Evolutionary conservation across 805 yeast genomes (phyloP), one percentile per base, ranked within the genome.

Genomic region (Candida peoriensis): DNA sequence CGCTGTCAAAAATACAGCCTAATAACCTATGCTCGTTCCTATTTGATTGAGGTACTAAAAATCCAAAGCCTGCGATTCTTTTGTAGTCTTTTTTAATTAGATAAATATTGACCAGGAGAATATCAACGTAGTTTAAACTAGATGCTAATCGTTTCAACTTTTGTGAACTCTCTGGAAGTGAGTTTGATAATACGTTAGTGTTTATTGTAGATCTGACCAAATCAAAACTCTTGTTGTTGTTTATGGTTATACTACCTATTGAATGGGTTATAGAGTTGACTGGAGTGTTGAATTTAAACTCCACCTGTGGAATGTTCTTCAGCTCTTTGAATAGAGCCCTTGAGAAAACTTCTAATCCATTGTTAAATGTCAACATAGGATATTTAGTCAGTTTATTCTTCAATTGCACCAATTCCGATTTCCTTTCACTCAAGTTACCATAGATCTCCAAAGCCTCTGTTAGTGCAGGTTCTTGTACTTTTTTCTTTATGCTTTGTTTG

Each of bases 1-100:
- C 87, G 2, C 96, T 85, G 57, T 90, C 97, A 60, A 81, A 90
- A 14, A 93, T 87, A 6, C 87, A 86, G 3, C 98, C 98, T 20
- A 90, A 63, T 12, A 88, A 60, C 14, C 72, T 65, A 31, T 76
- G 77, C 4, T 70, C 66, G 43, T 79, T 78, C 6, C 45, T 32
- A 27, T 55, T 51, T 4, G 60, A 46, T 35, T 55, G 48, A 7
- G 98, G 98, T 8, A 89, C 82, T 30, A 90, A 68, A 47, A 82
- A 86, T 2, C 98, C 98, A 67, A 90, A 90, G 24, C 97, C 95
- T 38, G 71, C 66, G 21, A 61, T 55, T 4, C 58, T 49, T n/a
- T 75, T 64, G 15, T 60, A 57, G 46, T 61, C 61, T 31, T 50
- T 57, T 25, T 78, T 75, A 30, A 78, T 56, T n/a, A n/a, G n/a